Evolutionary conservation across 2,329 filamentous ascomycete genomes (phyloP), one percentile per base, ranked within the genome.

Genomic region (Botryotinia globosa): DNA sequence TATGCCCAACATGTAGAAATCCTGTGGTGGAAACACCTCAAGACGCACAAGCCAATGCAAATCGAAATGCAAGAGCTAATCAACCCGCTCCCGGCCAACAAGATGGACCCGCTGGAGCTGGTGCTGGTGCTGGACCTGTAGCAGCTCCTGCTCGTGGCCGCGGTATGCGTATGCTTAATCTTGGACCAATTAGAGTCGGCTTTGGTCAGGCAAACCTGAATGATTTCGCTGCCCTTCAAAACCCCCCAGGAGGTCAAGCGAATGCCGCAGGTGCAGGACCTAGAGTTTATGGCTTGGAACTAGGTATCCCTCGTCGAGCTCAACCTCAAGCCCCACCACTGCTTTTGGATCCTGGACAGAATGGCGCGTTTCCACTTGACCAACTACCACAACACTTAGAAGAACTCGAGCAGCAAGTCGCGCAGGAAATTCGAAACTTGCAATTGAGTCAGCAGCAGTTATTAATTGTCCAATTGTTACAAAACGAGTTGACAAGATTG

Each of bases 1-100:
- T 97, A 48, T 99, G 96, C 81, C 96, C 96, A 10, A 99, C 94
- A 3, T 99, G 96, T 81, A 90, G 96, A 77, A 89, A 92, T 68
- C 91, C 95, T 25, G 96, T 97, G 25, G 84, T 94, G 54, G 86
- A 87, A 76, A 74, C 80, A 72, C 73, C 80, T 77, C 81, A 76
- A 74, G 74, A 75, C 71, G 74, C 77, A 37, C 77, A 77, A 59
- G 74, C 73, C 25, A 77, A 80, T 68, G 73, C 75, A 61, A 67
- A 56, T 67, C 65, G 48, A 39, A 56, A 56, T 16, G 65, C 45
- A 42, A 67, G 65, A 42, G 77, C 76, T 71, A 78, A 75, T 62
- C 78, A 74, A 62, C 76, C 61, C n/a, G 45, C 79, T 79, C 80
- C 77, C 48, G 82, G 83, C 75, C 82, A 80, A 75, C 81, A 81